These are phyloP conservation scores for Ananas comosus DNA, from an alignment of 176 grass and related monocot genomes.

Conservation along the genomic window DNA sequence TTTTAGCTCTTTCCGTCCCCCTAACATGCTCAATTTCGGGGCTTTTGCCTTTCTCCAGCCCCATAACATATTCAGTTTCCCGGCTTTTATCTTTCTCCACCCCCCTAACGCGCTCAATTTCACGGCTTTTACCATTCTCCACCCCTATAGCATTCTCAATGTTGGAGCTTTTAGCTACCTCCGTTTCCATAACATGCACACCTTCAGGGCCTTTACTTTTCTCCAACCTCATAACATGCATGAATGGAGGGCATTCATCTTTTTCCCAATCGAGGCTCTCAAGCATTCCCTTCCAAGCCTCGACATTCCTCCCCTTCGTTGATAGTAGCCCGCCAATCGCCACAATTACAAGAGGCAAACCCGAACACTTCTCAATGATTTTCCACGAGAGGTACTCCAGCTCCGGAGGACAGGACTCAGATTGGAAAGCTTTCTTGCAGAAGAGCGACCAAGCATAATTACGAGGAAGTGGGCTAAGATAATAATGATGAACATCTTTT, in stretches of 20 bases:
- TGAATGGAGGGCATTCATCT: conserved; percentile 3
- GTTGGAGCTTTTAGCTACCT: conserved; percentile 1
- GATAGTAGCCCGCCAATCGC: conserved; percentile 15
- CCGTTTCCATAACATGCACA: background rate
- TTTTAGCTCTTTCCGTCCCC: no score
- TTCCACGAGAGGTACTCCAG: background rate
- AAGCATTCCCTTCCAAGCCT: background rate
- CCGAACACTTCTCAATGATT: conserved; percentile 2
- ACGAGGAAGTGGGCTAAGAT: background rate
- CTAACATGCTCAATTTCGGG: no score
- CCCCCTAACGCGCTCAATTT: no score
- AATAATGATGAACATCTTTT: background rate
- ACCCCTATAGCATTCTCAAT: conserved; percentile 2
- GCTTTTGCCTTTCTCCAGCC: no score
- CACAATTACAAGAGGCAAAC: conserved; percentile 17
- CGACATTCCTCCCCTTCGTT: background rate
- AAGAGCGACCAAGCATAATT: background rate
- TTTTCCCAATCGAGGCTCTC: background rate
- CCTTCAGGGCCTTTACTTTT: conserved; percentile 5
- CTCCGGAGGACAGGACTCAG: background rate
- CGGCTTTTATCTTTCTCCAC: no score
- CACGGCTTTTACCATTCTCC: no score
- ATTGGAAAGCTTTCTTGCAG: background rate
- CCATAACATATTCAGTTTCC: no score
- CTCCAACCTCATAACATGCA: background rate